Percentiles rank a stretch among this genome's conserved stretches.
Evolutionary conservation across 805 yeast species (phyloP).

Genomic region (Candida silvicultrix): DNA sequence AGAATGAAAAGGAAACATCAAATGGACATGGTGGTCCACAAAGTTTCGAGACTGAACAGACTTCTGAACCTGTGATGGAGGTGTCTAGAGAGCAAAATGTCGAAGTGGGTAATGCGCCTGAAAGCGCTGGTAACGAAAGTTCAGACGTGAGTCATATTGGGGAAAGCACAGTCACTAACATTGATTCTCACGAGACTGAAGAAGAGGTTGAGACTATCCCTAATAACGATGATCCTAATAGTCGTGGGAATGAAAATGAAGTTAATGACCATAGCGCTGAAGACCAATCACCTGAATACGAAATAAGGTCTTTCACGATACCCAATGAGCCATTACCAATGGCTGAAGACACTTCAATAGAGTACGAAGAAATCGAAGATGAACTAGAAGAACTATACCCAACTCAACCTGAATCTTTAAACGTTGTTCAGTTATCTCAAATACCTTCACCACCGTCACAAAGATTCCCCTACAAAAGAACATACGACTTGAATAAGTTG

Average conservation of each 20-base stretch:
- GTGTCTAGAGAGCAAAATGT: no score
- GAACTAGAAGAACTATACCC: constrained; percentile 24
- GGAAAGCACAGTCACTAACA: no score
- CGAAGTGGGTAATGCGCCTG: no score
- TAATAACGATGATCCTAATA: not conserved
- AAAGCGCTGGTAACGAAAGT: no score
- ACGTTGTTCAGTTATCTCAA: constrained; percentile 13
- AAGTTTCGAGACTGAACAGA: no score
- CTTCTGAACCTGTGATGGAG: no score
- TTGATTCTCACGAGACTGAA: not conserved
- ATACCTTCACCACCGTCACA: constrained; percentile 1
- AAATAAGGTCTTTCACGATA: not conserved
- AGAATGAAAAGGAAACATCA: no score
- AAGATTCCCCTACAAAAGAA: no score
- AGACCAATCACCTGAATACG: not conserved
- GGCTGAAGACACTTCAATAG: not conserved
- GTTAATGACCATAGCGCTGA: not conserved
- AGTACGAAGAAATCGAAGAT: constrained; percentile 14
- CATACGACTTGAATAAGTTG: not conserved
- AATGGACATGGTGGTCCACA: no score
- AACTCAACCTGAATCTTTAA: constrained; percentile 20
- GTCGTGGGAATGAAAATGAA: not conserved
- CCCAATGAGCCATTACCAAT: not conserved
- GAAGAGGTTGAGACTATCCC: not conserved
- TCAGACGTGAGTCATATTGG: no score